Conservation (phyloP, 352 stramenopile genomes). For the Globisporangium splendens region DNA sequence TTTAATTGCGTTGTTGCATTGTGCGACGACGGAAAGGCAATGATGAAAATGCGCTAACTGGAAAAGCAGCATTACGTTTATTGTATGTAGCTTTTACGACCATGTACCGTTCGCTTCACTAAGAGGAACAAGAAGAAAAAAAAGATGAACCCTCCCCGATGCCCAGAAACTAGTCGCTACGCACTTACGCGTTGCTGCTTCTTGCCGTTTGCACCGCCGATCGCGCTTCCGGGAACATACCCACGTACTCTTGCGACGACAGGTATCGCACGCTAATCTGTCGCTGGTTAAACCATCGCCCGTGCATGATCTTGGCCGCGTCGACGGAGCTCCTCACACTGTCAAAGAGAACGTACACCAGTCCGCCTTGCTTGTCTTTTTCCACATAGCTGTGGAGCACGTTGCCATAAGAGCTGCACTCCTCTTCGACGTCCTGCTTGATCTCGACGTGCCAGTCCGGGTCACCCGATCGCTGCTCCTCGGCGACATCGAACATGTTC, state of each 20-base stretch:
- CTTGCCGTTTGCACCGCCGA: conserved; percentile 62
- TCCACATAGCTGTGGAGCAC: conserved; percentile 83
- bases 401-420: conserved; percentile 65
- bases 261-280: conserved; percentile 88
- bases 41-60: background rate
- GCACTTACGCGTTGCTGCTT: conserved; percentile 21
- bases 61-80: background rate
- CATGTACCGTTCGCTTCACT: no score
- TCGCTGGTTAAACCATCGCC: conserved; percentile 89
- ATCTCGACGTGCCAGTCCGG: conserved; percentile 83
- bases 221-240: conserved; percentile 80
- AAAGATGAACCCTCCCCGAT: no score
- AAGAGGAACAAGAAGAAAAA: no score
- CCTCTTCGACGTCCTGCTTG: conserved; percentile 84
- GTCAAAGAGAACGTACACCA: conserved; percentile 88
- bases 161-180: background rate
- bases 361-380: conserved; percentile 77
- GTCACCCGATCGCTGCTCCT: conserved; percentile 69
- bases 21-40: background rate
- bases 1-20: background rate
- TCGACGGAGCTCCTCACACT: conserved; percentile 43
- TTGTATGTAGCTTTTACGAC: conserved; percentile 2
- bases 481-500: conserved; percentile 91
- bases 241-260: conserved; percentile 85
- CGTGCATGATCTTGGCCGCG: conserved; percentile 75